Percentiles rank a stretch among this genome's conserved stretches.
These are phyloP conservation scores for Cystoderma amianthinum DNA, from an alignment of 768 basidiomycete genomes.

Conservation along the genomic window DNA sequence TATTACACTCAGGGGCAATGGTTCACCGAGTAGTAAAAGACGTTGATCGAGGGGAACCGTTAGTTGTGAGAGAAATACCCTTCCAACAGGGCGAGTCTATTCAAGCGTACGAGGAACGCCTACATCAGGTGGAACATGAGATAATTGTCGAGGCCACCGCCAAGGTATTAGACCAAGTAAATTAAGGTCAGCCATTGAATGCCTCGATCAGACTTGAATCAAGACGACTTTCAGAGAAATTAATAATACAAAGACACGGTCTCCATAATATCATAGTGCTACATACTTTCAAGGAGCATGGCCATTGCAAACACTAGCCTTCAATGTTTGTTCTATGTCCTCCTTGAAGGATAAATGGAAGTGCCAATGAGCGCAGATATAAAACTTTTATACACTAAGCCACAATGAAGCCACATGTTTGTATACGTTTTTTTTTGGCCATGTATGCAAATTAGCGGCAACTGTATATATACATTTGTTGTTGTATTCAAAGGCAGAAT, in stretches of 20 bases:
- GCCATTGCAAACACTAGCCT: background rate
- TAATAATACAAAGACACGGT: background rate
- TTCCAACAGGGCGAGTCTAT: constrained; percentile 66
- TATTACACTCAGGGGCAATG: constrained; percentile 79
- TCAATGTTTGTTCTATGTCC: background rate
- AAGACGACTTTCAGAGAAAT: constrained; percentile 15
- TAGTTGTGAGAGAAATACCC: constrained; percentile 75
- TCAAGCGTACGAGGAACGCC: constrained; percentile 64
- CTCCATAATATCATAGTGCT: too few relatives aligned
- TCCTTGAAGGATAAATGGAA: background rate
- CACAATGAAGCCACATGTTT: too few relatives aligned
- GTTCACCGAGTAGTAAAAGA: constrained; percentile 90
- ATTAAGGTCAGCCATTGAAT: constrained; percentile 3
- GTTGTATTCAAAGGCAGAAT: too few relatives aligned
- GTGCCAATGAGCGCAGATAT: background rate
- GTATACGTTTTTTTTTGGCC: too few relatives aligned
- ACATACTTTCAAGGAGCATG: too few relatives aligned
- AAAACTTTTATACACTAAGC: too few relatives aligned
- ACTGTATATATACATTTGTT: too few relatives aligned
- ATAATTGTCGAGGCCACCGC: constrained; percentile 85
- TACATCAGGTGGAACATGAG: constrained; percentile 84
- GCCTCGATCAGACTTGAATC: background rate
- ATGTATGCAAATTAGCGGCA: too few relatives aligned
- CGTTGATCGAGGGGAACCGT: constrained; percentile 87
- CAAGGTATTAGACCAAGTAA: constrained; percentile 54